A percentile compares a stretch with the other conserved stretches of the same genome.
phyloP scores from a whole-genome alignment of 2,329 filamentous ascomycete species.

The Lecanoromycetidae sp. region DNA sequence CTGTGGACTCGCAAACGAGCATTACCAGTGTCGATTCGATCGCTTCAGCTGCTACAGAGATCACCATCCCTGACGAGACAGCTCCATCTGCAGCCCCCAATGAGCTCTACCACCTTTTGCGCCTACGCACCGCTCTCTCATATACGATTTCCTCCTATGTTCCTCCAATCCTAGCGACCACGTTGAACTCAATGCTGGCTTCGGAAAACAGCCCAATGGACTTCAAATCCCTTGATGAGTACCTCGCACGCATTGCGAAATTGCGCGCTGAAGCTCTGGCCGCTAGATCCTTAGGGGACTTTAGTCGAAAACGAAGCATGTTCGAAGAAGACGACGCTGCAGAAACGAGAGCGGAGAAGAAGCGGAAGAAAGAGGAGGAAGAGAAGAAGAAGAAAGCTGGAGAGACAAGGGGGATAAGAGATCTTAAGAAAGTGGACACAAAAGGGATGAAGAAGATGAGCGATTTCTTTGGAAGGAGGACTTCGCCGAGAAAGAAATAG shows the following conservation, averaged over 20 bases:
- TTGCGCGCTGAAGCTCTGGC: slow-evolving; percentile 61
- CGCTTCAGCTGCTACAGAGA: slow-evolving; percentile 25
- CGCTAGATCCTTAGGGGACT: slow-evolving; percentile 45
- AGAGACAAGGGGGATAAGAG: slow-evolving; percentile 62
- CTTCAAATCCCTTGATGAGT: slow-evolving; percentile 59
- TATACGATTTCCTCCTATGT: slow-evolving; percentile 42
- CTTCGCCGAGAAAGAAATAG: slow-evolving; percentile 19
- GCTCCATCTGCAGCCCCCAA: slow-evolving; percentile 24
- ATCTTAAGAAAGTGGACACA: slow-evolving; percentile 81
- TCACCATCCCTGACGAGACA: slow-evolving; percentile 21
- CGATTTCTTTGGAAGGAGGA: slow-evolving; percentile 69
- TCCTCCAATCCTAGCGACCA: slow-evolving; percentile 27
- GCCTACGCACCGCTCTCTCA: slow-evolving; percentile 37
- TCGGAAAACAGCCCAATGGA: slow-evolving; percentile 39
- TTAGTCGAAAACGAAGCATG: slow-evolving; percentile 30
- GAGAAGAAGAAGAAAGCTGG: slow-evolving; percentile 69
- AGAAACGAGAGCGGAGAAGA: slow-evolving; percentile 59
- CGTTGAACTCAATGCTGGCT: slow-evolving; percentile 29
- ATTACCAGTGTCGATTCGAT: slow-evolving; percentile 17
- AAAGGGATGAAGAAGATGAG: slow-evolving; percentile 95
- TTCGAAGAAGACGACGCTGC: slow-evolving; percentile 33
- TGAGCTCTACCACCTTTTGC: slow-evolving; percentile 33
- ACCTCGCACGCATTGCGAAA: slow-evolving; percentile 53
- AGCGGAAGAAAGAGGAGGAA: slow-evolving; percentile 74
- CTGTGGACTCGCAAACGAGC: slow-evolving; percentile 16